Percentiles rank a stretch among this genome's conserved stretches.
Conservation (phyloP, 2,329 filamentous ascomycete genomes). For the Nemania abortiva region DNA sequence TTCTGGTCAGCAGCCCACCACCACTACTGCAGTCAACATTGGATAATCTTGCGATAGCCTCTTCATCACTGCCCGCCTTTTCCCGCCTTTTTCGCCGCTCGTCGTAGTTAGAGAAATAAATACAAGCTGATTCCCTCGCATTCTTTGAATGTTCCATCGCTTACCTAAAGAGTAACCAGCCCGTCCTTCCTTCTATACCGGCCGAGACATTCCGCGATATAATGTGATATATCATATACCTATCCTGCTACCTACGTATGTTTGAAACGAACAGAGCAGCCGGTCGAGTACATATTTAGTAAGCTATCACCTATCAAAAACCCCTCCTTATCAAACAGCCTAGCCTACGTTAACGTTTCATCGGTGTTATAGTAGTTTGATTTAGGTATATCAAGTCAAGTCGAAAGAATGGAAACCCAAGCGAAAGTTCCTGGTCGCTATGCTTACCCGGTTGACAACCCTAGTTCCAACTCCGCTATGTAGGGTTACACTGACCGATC, state of each 20-base stretch:
- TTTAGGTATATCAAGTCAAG: neutral
- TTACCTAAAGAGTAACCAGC: conserved; percentile 1
- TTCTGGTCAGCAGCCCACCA: neutral
- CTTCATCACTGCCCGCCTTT: neutral
- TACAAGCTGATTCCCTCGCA: neutral
- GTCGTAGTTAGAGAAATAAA: conserved; percentile 1
- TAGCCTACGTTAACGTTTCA: conserved; percentile 2
- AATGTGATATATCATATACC: neutral
- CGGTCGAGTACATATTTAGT: conserved; percentile 1
- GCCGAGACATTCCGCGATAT: neutral
- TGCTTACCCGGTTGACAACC: conserved; percentile 2
- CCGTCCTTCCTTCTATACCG: neutral
- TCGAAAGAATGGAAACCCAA: neutral
- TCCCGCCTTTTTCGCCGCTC: neutral
- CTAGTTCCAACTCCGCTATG: conserved; percentile 2
- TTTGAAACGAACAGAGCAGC: neutral
- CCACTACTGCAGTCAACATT: conserved; percentile 1
- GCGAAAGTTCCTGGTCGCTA: neutral
- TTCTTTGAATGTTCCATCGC: neutral
- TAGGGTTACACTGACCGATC: neutral
- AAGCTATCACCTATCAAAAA: neutral
- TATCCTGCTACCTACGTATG: neutral
- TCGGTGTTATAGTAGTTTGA: neutral
- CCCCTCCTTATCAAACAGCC: neutral
- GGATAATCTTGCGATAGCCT: neutral